Conservation (phyloP, 164 flowering plant genomes). For the Saururus chinensis region DNA sequence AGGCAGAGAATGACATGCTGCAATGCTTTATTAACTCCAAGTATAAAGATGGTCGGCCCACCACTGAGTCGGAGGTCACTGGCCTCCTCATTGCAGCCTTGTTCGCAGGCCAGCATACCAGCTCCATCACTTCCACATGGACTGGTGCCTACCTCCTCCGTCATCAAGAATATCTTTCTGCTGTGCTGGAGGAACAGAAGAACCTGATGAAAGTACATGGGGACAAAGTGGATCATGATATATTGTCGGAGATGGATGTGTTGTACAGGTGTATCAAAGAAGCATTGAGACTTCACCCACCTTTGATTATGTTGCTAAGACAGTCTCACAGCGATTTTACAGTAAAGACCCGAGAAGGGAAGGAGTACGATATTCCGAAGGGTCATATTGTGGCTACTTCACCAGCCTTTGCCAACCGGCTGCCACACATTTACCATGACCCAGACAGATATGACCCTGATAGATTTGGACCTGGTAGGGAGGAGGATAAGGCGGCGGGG, state of each 20-base stretch:
- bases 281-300: conserved; percentile 94
- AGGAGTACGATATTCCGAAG: conserved; percentile 81
- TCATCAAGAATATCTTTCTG: conserved; percentile 44
- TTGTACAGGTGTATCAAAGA: conserved; percentile 82
- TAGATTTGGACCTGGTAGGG: conserved; percentile 73
- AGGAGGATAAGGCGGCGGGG: conserved; percentile 90
- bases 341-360: conserved; percentile 74
- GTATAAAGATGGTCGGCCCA: conserved; percentile 89
- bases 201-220: conserved; percentile 56
- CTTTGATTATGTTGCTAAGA: conserved; percentile 76
- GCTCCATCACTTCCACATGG: conserved; percentile 93
- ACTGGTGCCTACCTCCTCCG: conserved; percentile 86
- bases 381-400: conserved; percentile 96
- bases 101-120: conserved; percentile 97
- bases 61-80: conserved; percentile 83
- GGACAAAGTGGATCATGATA: conserved; percentile 68
- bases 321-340: conserved; percentile 77
- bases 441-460: conserved; percentile 86
- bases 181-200: conserved; percentile 73
- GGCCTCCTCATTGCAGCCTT: conserved; percentile 96
- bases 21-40: conserved; percentile 89
- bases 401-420: conserved; percentile 90
- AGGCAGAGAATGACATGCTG: conserved; percentile 73
- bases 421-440: conserved; percentile 59
- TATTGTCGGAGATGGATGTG: conserved; percentile 84